Base-by-base conservation (phyloP, 805 yeast species). In the Metschnikowia shivogae region DNA sequence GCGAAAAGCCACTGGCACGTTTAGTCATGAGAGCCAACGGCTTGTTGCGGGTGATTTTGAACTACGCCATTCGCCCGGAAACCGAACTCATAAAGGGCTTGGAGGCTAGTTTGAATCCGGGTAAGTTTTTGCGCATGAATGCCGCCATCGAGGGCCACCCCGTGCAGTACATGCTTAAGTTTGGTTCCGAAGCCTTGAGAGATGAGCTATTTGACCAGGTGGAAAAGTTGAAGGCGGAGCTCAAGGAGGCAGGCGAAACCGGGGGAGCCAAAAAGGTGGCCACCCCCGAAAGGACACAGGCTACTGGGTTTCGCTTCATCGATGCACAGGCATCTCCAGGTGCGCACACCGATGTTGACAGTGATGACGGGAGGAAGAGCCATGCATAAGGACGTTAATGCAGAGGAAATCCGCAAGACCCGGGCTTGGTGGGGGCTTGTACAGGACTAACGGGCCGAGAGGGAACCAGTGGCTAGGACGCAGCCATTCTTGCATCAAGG, bases 1-100 rank as follows among this genome's bases (percentile, higher is more conserved):
- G 54, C 9, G 65, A 68, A 36, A 58, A 64, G 7, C 59, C 62
- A 33, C 76, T 76, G 44, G 73, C 83, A 0, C 78, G 99, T 55
- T 62, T 93, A 9, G 84, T 93, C 5, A 89, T 93, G 97, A 80
- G 99, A 61, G 83, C 96, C 4, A 87, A 86, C 48, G 95, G 96
- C 2, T 77, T 88, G 13, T 72, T 89, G 49, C 80, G 89, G 51
- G 92, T 93, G 9, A 81, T 92, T 22, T 70, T 93, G 51, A 93
- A 93, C 64, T 67, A 82, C 38, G 84, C 88, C 13, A 68, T 93
- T 31, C 70, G 76, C 0, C 67, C 75, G 34, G 80, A 80, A 5
- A 77, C 89, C 17, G 80, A 82, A 49, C 67, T 89, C 1, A 68
- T 77, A 47, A 80, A 81, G 59, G 99, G 98, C 0, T 82, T 92